Conservation (phyloP, 352 stramenopile species). For the Phytophthora ramorum region DNA sequence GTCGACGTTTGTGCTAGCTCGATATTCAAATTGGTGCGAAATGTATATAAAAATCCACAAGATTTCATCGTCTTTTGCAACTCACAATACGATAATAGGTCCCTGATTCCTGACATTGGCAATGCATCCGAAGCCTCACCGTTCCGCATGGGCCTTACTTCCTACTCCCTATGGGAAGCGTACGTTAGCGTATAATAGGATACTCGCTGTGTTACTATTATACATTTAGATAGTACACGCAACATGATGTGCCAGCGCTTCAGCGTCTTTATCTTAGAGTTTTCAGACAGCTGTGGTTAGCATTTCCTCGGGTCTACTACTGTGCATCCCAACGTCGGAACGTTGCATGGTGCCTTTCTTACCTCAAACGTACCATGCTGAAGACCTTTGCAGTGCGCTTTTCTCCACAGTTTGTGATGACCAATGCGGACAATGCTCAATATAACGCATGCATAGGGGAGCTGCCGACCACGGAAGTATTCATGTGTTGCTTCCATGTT, state of each 20-base stretch:
- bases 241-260: constrained; percentile 7
- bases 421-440: constrained; percentile 7
- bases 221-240: constrained; percentile 17
- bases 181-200: not conserved
- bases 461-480: not conserved
- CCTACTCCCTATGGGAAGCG: not conserved
- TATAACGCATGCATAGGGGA: constrained; percentile 6
- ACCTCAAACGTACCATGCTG: constrained; percentile 2
- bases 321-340: constrained; percentile 12
- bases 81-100: not conserved
- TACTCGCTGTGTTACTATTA: constrained; percentile 1
- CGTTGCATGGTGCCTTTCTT: constrained; percentile 10
- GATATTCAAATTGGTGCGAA: not conserved
- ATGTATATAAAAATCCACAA: not conserved
- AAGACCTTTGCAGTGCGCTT: constrained; percentile 1
- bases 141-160: constrained; percentile 1
- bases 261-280: constrained; percentile 3
- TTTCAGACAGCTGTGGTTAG: constrained; percentile 3
- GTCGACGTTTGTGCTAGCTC: constrained; percentile 1
- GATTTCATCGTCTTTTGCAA: constrained; percentile 15
- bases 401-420: constrained; percentile 4
- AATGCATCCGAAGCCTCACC: not conserved
- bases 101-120: not conserved
- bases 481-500: constrained; percentile 24
- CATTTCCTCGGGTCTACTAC: constrained; percentile 12